phyloP scores from a whole-genome alignment of 805 yeast genomes.

The Candida pseudofarinosa region DNA sequence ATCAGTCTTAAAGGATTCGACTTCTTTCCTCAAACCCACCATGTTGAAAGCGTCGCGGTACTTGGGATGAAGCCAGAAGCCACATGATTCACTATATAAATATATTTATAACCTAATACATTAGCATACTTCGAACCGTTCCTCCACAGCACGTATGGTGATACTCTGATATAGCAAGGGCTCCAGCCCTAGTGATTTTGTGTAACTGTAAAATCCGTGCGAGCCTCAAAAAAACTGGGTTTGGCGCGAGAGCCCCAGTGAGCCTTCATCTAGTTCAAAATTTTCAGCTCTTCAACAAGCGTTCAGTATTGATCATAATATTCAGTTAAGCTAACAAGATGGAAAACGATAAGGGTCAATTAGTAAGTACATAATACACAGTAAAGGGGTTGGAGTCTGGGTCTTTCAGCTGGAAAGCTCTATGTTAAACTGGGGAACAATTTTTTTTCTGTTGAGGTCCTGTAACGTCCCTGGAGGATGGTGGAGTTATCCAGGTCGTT shows the following conservation, averaged over 20 bases:
- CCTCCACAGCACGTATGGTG: no score
- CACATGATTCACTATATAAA: background rate
- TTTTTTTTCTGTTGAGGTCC: background rate
- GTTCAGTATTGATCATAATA: background rate
- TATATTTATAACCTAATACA: background rate
- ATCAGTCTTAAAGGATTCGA: constrained; percentile 92
- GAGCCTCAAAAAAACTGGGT: background rate
- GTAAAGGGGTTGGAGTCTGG: constrained; percentile 19
- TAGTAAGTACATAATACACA: constrained; percentile 55
- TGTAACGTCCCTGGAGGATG: no score
- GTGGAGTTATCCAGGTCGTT: no score
- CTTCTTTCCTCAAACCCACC: constrained; percentile 94
- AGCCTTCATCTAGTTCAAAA: background rate
- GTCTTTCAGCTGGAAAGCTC: background rate
- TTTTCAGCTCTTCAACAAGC: background rate
- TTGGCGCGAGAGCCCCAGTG: background rate
- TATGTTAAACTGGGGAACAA: background rate
- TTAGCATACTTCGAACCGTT: no score
- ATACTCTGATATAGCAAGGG: background rate
- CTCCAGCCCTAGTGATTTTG: constrained; percentile 2
- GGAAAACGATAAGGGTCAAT: constrained; percentile 99
- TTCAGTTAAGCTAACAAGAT: constrained; percentile 50
- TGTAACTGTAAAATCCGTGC: background rate
- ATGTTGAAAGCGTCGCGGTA: constrained; percentile 85
- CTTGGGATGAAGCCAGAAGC: constrained; percentile 28